Percentiles rank a stretch among this genome's conserved stretches.
Evolutionary conservation across 2,329 filamentous ascomycete genomes (phyloP).

Genomic region (Chaetothyriales sp.): DNA sequence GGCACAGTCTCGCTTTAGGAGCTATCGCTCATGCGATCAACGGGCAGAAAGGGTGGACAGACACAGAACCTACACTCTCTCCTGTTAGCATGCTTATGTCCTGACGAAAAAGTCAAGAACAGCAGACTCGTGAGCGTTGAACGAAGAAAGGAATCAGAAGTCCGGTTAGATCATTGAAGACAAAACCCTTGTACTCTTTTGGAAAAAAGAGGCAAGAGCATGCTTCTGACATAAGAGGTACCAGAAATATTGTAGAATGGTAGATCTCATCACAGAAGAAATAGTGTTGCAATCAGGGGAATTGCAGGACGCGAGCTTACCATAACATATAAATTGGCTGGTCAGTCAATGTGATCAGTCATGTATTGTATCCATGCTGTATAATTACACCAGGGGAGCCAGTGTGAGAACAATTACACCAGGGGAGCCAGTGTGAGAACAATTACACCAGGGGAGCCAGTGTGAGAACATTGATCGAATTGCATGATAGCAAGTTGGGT

Average conservation of each 20-base stretch:
- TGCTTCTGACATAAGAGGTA: constrained; percentile 89
- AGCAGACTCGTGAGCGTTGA: neutral
- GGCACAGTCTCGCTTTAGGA: neutral
- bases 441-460: neutral
- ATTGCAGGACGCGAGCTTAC: neutral
- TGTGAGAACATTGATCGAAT: neutral
- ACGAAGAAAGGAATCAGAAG: constrained; percentile 50
- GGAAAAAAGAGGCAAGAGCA: constrained; percentile 17
- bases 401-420: neutral
- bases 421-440: neutral
- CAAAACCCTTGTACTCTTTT: constrained; percentile 27
- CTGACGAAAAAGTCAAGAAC: neutral
- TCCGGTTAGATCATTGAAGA: constrained; percentile 69
- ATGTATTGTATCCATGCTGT: neutral
- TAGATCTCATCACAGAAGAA: constrained; percentile 54
- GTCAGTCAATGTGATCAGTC: neutral
- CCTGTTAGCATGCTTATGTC: neutral
- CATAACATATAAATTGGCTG: neutral
- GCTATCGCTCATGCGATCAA: neutral
- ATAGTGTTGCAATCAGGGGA: constrained; percentile 7
- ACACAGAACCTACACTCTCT: neutral
- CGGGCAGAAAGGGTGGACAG: neutral
- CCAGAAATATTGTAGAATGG: constrained; percentile 59
- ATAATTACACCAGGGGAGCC: neutral
- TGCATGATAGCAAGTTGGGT: no score